Base-by-base conservation (phyloP, 306 rosid species). In the Cicer cuneatum region DNA sequence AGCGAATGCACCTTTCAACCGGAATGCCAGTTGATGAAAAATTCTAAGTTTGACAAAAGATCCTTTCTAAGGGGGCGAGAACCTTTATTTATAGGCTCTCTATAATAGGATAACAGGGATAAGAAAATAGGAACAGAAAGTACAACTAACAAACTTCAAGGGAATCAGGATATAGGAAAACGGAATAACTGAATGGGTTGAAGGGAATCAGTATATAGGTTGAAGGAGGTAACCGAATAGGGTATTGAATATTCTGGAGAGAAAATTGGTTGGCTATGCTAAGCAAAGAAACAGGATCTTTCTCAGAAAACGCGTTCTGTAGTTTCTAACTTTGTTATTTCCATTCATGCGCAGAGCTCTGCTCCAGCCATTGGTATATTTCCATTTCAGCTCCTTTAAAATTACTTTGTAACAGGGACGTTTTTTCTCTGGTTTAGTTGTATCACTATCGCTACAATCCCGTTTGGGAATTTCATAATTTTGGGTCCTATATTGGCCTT, bases 401-500 rank as follows among this genome's bases (percentile, higher is more conserved):
- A 48, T n/a, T 48, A 13, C 19, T 29, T 29, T 29, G 35, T 29
- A 29, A 4, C 35, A 29, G 35, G 35, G 35, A 29, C 4, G 35
- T 4, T 29, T 29, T 4, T 29, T 29, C 35, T 48, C 54, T 48
- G 7, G 54, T 48, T n/a, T 48, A 6, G 54, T 48, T 18, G 2
- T 48, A 13, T 48, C 9, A n/a, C 7, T n/a, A 48, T n/a, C 54
- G 14, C n/a, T 48, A 48, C 54, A n/a, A 48, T n/a, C 2, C 19
- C 8, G 4, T 14, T 13, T 48, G n/a, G 8, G 5, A n/a, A n/a
- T n/a, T 48, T 48, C 54, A 48, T 10, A 16, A 48, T 11, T 48
- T 48, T 48, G 54, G 54, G 16, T 48, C 54, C 54, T n/a, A n/a
- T n/a, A 48, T 48, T n/a, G 68, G 71, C 45, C 38, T 71, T 49